Base-by-base conservation (phyloP, 2,329 filamentous ascomycete species). In the Claviceps lovelessii region DNA sequence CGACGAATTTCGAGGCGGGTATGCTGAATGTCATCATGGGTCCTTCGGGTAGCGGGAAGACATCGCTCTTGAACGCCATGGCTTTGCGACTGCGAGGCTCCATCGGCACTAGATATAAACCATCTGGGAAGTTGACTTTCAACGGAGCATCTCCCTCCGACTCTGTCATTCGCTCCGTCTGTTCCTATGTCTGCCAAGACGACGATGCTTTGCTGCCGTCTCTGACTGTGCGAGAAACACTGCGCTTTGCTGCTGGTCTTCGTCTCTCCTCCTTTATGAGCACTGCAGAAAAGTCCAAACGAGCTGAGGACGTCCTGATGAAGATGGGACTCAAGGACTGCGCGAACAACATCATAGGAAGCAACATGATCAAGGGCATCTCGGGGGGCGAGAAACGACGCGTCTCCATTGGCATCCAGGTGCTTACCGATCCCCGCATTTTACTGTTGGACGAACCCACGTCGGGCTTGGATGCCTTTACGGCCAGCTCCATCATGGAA, bases 251-350 rank as follows among this genome's bases (percentile, higher is more conserved):
- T 2, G 86, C 86, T 3, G 83, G 83, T 1, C 72, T 90, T 15
- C 77, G 86, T 6, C 74, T 90, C 3, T 85, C 86, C 0, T 76
- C 76, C 0, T 87, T 81, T 70, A 86, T 89, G 83, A 79, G 77
- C 28, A 81, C 74, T 47, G 73, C 77, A 4, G 81, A 89, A 59
- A 90, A 89, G 67, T 68, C 76, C 56, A 75, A 75, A 19, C 76
- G 83, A 2, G 86, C 86, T 0, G 85, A 90, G 60, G 82, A 86
- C 17, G 80, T 89, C 0, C 68, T 90, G 2, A 65, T 86, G 17
- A 88, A 88, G 63, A 82, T 90, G 77, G 86, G 86, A 0, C 68
- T 90, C 4, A 88, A 88, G 61, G 86, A 90, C 59, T 90, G 86
- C 59, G 86, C 85, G 1, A 80, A 89, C 62, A 88, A 86, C 53